phyloP scores from a whole-genome alignment of 177 flowering plant species.

The Tripterygium wilfordii region DNA sequence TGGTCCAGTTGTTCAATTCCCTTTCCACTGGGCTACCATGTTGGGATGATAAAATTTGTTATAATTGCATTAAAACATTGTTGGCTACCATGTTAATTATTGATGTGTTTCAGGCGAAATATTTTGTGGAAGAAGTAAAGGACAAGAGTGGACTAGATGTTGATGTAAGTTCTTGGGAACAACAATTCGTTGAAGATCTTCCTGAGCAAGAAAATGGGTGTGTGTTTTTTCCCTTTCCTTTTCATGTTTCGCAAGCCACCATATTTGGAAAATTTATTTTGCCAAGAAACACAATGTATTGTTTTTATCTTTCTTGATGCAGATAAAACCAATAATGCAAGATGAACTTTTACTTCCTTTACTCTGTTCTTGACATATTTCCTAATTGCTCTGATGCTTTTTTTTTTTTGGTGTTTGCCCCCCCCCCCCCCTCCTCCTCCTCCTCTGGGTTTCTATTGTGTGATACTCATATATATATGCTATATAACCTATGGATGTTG shows the following conservation, averaged over 20 bases:
- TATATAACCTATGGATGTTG: neutral
- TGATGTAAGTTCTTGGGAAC: slow-evolving; percentile 67
- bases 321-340: no score
- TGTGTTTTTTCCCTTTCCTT: slow-evolving; percentile 10
- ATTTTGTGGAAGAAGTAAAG: slow-evolving; percentile 79
- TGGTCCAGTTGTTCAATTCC: no score
- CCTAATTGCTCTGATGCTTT: no score
- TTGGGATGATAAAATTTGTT: neutral
- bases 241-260: no score
- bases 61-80: neutral
- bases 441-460: neutral
- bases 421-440: no score
- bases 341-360: no score
- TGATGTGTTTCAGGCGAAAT: slow-evolving; percentile 52
- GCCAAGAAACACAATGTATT: neutral
- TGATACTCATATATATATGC: neutral
- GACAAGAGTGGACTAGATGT: slow-evolving; percentile 77
- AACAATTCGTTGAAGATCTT: slow-evolving; percentile 69
- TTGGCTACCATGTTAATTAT: neutral
- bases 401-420: no score
- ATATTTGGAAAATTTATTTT: neutral
- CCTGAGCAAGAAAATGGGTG: slow-evolving; percentile 87
- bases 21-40: no score
- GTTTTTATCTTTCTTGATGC: no score
- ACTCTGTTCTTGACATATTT: no score